A percentile compares a stretch with the other conserved stretches of the same genome.
phyloP scores from a whole-genome alignment of 371 early-diverging fungal genomes.

The Apophysomyces trapeziformis region DNA sequence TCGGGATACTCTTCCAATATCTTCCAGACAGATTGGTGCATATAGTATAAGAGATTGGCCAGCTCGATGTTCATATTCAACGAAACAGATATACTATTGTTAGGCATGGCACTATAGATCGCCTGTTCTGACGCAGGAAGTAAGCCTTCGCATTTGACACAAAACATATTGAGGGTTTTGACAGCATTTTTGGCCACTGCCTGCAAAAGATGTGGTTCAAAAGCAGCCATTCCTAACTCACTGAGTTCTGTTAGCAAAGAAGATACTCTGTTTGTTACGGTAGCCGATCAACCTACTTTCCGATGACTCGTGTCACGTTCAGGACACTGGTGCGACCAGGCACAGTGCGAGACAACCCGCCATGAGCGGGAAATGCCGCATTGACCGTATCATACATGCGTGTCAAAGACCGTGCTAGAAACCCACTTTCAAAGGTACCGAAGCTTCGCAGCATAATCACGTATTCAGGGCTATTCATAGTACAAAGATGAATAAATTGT shows the following conservation, averaged over 20 bases:
- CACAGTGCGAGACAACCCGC: constrained; percentile 32
- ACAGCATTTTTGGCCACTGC: constrained; percentile 58
- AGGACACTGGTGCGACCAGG: constrained; percentile 58
- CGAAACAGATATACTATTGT: constrained; percentile 33
- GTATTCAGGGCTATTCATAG: constrained; percentile 60
- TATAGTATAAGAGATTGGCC: constrained; percentile 58
- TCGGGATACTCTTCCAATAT: constrained; percentile 60
- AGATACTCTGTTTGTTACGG: neutral
- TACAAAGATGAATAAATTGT: neutral
- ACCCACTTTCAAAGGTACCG: constrained; percentile 71
- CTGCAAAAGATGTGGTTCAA: constrained; percentile 58
- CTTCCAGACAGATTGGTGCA: constrained; percentile 64
- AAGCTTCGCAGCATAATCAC: constrained; percentile 70
- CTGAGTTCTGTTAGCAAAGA: constrained; percentile 31
- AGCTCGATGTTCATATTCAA: constrained; percentile 63
- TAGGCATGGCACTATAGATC: constrained; percentile 42
- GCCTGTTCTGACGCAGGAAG: constrained; percentile 34
- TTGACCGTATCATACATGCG: constrained; percentile 68
- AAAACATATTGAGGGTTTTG: constrained; percentile 60
- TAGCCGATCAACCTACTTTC: constrained; percentile 44
- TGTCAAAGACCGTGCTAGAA: constrained; percentile 64
- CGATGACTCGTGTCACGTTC: constrained; percentile 56
- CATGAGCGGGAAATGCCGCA: constrained; percentile 54
- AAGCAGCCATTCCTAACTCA: constrained; percentile 66
- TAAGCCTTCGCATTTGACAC: constrained; percentile 55